Conservation (phyloP, 768 basidiomycete species). For the Leccinum imitatum region DNA sequence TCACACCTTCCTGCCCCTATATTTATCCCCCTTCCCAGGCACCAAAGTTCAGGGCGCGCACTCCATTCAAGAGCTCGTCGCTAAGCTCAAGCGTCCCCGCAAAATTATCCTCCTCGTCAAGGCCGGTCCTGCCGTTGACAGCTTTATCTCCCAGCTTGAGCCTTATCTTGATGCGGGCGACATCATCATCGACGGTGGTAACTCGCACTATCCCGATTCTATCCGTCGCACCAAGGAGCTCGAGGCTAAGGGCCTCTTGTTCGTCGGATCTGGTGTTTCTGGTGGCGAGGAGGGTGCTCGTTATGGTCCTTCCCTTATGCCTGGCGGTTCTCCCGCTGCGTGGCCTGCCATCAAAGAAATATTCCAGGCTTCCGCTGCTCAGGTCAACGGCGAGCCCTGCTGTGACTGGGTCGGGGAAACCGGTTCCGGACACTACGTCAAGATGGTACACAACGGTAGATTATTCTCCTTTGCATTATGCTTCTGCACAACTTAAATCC, state of each 20-base stretch:
- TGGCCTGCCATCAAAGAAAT: slow-evolving; percentile 98
- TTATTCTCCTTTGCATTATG: slow-evolving; percentile 7
- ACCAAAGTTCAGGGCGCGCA: slow-evolving; percentile 95
- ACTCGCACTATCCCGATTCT: slow-evolving; percentile 98
- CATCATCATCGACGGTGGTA: slow-evolving; percentile 99
- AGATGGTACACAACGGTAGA: slow-evolving; percentile 98
- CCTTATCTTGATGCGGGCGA: slow-evolving; percentile 93
- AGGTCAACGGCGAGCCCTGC: slow-evolving; percentile 93
- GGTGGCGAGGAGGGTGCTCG: slow-evolving; percentile 99
- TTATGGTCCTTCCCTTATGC: slow-evolving; percentile 97
- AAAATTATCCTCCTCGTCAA: slow-evolving; percentile 99
- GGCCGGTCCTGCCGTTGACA: slow-evolving; percentile 94
- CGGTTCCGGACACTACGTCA: slow-evolving; percentile 97
- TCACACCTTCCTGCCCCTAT: slow-evolving; percentile 27
- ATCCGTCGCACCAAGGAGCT: slow-evolving; percentile 93
- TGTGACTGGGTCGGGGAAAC: slow-evolving; percentile 99
- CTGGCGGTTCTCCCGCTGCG: slow-evolving; percentile 90
- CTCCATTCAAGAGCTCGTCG: slow-evolving; percentile 85
- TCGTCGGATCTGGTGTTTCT: slow-evolving; percentile 98
- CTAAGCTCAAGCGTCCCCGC: slow-evolving; percentile 93
- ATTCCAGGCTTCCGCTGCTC: slow-evolving; percentile 97
- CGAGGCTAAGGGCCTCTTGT: slow-evolving; percentile 91
- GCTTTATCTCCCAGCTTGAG: slow-evolving; percentile 86
- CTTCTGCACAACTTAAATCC: slow-evolving; percentile 6
- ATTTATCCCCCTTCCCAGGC: slow-evolving; percentile 48